Evolutionary conservation across 352 stramenopile species (phyloP).

Genomic region (Globisporangium camurandrum): DNA sequence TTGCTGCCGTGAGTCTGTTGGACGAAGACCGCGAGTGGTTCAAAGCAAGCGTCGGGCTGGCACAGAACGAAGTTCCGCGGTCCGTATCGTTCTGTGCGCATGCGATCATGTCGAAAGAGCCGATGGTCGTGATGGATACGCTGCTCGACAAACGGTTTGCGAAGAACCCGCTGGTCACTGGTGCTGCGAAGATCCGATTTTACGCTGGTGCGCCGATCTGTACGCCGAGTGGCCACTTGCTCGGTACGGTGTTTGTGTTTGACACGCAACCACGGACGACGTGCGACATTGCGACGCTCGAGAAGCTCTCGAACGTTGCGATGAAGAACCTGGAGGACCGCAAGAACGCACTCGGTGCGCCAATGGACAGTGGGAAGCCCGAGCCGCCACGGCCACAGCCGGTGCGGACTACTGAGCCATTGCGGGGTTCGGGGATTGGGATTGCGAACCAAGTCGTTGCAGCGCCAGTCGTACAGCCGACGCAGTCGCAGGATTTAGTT

Average conservation of each 20-base stretch:
- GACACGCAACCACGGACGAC: slow-evolving; percentile 79
- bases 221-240: slow-evolving; percentile 69
- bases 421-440: slow-evolving; percentile 60
- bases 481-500: slow-evolving; percentile 72
- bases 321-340: slow-evolving; percentile 88
- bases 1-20: slow-evolving; percentile 75
- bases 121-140: slow-evolving; percentile 86
- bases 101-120: slow-evolving; percentile 85
- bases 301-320: slow-evolving; percentile 84
- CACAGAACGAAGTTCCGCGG: slow-evolving; percentile 81
- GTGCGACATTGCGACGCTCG: slow-evolving; percentile 80
- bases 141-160: slow-evolving; percentile 79
- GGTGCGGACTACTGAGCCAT: slow-evolving; percentile 20
- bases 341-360: slow-evolving; percentile 77
- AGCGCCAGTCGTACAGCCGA: slow-evolving; percentile 23
- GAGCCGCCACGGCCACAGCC: slow-evolving; percentile 28
- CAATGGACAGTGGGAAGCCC: slow-evolving; percentile 41
- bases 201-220: slow-evolving; percentile 80
- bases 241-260: slow-evolving; percentile 84
- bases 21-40: slow-evolving; percentile 87
- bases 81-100: slow-evolving; percentile 84
- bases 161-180: slow-evolving; percentile 82
- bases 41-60: slow-evolving; percentile 77
- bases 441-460: slow-evolving; percentile 77
- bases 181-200: slow-evolving; percentile 81